Conservation (phyloP, 176 grass and related monocot genomes). For the Oryza officinalis region DNA sequence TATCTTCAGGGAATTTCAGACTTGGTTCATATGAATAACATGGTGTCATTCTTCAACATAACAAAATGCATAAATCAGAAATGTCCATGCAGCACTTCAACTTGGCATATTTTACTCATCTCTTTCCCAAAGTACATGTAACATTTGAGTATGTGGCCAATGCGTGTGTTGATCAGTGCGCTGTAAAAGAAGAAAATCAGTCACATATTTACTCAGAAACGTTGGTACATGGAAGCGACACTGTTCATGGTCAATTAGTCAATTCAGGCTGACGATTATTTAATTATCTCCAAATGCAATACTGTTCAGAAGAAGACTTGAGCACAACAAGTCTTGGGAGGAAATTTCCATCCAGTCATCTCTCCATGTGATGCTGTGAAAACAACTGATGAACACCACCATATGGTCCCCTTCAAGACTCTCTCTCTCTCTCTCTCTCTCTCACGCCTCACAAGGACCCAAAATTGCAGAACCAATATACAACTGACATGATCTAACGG, state of each 20-base stretch:
- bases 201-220: not conserved
- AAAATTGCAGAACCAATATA: not conserved
- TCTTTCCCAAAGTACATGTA: not conserved
- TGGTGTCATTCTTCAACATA: not conserved
- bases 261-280: too few relatives aligned
- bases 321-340: not conserved
- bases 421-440: not conserved
- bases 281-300: not conserved
- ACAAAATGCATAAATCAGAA: not conserved
- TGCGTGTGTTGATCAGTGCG: not conserved
- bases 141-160: not conserved
- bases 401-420: not conserved
- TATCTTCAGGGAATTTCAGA: not conserved
- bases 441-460: not conserved
- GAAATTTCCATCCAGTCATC: constrained; percentile 9
- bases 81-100: not conserved
- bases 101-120: not conserved
- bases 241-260: not conserved
- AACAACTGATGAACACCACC: not conserved
- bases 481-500: not conserved
- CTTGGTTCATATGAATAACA: not conserved
- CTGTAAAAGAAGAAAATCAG: not conserved
- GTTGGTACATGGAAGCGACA: not conserved
- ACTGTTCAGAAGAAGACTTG: not conserved
- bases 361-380: not conserved